Conservation (phyloP, 169 alveolate species). For the Cryptosporidium meleagridis region DNA sequence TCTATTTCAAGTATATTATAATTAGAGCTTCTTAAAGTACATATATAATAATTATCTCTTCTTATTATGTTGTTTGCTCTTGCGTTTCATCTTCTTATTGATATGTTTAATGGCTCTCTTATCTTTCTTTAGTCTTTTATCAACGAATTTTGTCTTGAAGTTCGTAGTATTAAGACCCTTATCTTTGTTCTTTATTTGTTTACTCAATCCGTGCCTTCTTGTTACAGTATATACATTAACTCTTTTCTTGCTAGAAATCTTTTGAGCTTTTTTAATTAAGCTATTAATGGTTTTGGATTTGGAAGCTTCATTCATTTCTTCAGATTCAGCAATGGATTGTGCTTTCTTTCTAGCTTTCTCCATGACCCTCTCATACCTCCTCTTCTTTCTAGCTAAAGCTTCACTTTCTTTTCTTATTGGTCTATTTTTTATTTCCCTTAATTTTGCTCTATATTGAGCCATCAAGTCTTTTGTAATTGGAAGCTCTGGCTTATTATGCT, state of each 20-base stretch:
- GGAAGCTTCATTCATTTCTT: constrained; percentile 89
- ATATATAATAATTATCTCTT: background rate
- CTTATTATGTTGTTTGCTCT: constrained; percentile 9
- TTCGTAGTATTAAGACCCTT: constrained; percentile 79
- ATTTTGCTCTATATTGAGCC: constrained; percentile 91
- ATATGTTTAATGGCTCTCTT: constrained; percentile 87
- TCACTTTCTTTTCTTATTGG: constrained; percentile 97
- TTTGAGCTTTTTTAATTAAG: constrained; percentile 87
- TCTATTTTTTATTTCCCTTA: constrained; percentile 93
- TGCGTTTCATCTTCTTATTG: constrained; percentile 79
- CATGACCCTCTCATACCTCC: constrained; percentile 89
- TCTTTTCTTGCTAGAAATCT: constrained; percentile 75
- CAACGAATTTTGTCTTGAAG: constrained; percentile 89
- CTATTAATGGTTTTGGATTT: constrained; percentile 89
- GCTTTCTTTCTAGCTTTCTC: constrained; percentile 91
- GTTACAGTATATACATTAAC: constrained; percentile 88
- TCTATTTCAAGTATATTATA: background rate
- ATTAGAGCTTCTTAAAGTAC: background rate
- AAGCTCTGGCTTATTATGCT: constrained; percentile 90
- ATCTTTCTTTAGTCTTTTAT: constrained; percentile 95
- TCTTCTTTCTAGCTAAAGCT: constrained; percentile 94
- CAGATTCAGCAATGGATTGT: constrained; percentile 85
- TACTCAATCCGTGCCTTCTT: constrained; percentile 84
- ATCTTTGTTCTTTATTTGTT: constrained; percentile 84
- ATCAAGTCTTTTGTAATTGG: constrained; percentile 96